These are phyloP conservation scores for Blastobotrys arbuscula DNA, from an alignment of 1,139 yeast species.

Conservation along the genomic window DNA sequence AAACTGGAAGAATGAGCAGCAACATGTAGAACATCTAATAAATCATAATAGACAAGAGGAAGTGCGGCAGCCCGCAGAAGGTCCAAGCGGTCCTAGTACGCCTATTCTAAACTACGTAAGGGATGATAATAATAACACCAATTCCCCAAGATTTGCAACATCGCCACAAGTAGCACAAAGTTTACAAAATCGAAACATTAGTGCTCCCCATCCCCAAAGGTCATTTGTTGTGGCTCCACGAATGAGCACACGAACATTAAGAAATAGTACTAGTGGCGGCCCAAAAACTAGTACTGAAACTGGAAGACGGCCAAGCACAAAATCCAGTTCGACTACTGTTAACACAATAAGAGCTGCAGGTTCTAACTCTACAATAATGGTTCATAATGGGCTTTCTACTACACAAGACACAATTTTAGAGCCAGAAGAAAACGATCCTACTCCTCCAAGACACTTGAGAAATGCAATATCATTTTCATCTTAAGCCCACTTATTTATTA, in stretches of 20 bases:
- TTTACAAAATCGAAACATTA: slow-evolving; percentile 2
- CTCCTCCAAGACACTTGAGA: neutral
- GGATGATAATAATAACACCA: neutral
- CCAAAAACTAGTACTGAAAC: neutral
- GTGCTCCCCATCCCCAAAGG: neutral
- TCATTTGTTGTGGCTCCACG: slow-evolving; percentile 1
- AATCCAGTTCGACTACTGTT: neutral
- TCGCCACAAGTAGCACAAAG: neutral
- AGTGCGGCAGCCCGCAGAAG: neutral
- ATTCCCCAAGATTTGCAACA: neutral
- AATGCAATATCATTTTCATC: neutral
- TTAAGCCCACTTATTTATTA: neutral
- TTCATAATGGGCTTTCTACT: neutral
- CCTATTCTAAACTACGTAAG: no score
- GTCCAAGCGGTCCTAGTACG: no score
- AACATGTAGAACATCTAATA: neutral
- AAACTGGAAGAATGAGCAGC: neutral
- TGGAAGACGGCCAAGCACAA: neutral
- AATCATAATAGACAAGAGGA: neutral
- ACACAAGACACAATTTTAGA: neutral
- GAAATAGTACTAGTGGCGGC: neutral
- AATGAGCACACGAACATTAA: neutral
- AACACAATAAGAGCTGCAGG: neutral
- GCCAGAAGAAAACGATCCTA: neutral
- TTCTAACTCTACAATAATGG: neutral